Base-by-base conservation (phyloP, 257 asterid genomes). In the Fraxinus quadrangulata region DNA sequence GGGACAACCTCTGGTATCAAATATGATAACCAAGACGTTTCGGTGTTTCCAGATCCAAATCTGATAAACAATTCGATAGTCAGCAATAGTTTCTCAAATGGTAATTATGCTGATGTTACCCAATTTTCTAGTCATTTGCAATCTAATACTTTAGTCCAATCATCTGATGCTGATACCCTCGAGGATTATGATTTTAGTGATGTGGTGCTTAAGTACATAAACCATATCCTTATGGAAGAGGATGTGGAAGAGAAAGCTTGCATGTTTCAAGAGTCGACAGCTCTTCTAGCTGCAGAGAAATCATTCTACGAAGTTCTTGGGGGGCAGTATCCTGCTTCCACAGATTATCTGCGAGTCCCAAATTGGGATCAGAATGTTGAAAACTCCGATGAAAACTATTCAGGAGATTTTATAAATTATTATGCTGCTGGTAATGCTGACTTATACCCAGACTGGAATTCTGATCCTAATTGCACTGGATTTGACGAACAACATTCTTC, bases 261-360 rank as follows among this genome's bases (percentile, higher is more conserved):
- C 74, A 88, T 85, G 92, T 89, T 92, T 83, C 96, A 88, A 78
- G 97, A 91, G 40, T 89, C 95, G 30, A 88, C 93, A 0, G 96
- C 97, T 67, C 91, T 92, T 83, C 93, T 88, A 77, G 97, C 89
- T 36, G 94, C 96, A 0, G 97, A 92, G 47, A 92, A 90, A 76
- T 92, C 96, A 8, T 92, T 91, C 81, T 87, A 83, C 5, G 97
- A 92, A 5, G 96, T 82, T 75, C 88, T 92, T 54, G 92, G 93
- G 9, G 87, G 85, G 81, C 85, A 74, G 75, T 65, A 77, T 49
- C 88, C 92, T 72, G 79, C 85, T 81, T 40, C 81, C 3, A 19
- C 61, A 0, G 83, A 84, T 80, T 75, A 77, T 54, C 65, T 19
- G 74, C 73, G 36, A 70, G 76, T 76, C 37, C 87, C 85, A 0